Evolutionary conservation across 2,329 filamentous ascomycete genomes (phyloP).

Genomic region (Microdochium paspali): DNA sequence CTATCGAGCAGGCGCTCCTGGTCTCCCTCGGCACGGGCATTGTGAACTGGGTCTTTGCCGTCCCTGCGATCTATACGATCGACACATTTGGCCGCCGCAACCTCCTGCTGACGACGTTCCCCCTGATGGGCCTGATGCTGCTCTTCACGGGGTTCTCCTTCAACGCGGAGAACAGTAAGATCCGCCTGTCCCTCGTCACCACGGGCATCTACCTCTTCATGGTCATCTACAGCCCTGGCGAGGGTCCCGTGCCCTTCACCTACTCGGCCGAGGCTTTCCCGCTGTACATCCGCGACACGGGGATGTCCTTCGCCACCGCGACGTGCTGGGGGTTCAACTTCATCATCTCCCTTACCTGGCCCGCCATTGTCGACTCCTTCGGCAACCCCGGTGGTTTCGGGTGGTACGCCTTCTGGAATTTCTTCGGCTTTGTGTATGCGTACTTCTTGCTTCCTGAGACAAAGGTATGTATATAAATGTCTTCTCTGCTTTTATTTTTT

Average conservation of each 20-base stretch:
- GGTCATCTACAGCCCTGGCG: slow-evolving; percentile 47
- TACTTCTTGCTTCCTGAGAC: slow-evolving; percentile 32
- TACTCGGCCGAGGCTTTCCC: slow-evolving; percentile 61
- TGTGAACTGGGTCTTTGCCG: slow-evolving; percentile 56
- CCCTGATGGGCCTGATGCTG: slow-evolving; percentile 47
- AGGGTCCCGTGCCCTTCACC: slow-evolving; percentile 55
- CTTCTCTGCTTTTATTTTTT: background rate
- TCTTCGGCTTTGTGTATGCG: slow-evolving; percentile 33
- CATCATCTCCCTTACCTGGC: slow-evolving; percentile 33
- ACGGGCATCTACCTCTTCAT: slow-evolving; percentile 40
- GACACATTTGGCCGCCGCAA: slow-evolving; percentile 59
- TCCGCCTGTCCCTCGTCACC: slow-evolving; percentile 33
- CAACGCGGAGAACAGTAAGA: slow-evolving; percentile 25
- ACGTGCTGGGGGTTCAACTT: slow-evolving; percentile 36
- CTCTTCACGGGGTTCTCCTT: slow-evolving; percentile 38
- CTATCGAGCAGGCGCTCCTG: slow-evolving; percentile 39
- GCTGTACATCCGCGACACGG: slow-evolving; percentile 50
- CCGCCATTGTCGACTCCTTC: slow-evolving; percentile 31
- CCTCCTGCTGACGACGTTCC: slow-evolving; percentile 54
- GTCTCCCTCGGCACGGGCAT: slow-evolving; percentile 56
- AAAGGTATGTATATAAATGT: slow-evolving; percentile 25
- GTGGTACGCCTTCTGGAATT: slow-evolving; percentile 40
- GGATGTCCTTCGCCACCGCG: slow-evolving; percentile 49
- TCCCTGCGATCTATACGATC: slow-evolving; percentile 56
- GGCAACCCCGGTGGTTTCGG: slow-evolving; percentile 36